phyloP scores from a whole-genome alignment of 179 eudicot genomes.

The Sideroxylon spinosum region DNA sequence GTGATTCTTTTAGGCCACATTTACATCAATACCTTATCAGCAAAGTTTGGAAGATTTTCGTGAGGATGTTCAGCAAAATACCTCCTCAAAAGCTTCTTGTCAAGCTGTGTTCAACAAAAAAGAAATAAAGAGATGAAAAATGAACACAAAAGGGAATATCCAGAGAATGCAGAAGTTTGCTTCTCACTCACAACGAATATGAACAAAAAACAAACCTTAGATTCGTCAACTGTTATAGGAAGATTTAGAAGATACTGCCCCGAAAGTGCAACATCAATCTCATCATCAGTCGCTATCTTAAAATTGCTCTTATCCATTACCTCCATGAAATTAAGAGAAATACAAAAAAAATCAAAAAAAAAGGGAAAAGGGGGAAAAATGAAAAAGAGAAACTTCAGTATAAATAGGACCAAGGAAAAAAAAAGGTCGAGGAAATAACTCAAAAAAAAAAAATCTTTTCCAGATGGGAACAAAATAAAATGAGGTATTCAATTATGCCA shows the following conservation, averaged over 20 bases:
- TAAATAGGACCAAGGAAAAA: neutral
- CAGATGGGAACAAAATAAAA: neutral
- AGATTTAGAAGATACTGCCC: constrained; percentile 61
- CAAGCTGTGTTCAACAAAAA: constrained; percentile 43
- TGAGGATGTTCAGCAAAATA: constrained; percentile 65
- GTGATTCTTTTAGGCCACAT: neutral
- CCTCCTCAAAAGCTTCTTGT: constrained; percentile 60
- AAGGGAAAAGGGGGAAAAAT: too few species aligned
- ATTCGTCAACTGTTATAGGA: constrained; percentile 59
- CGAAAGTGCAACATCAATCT: constrained; percentile 47
- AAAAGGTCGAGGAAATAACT: neutral
- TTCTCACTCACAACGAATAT: neutral
- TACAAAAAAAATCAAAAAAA: constrained; percentile 3
- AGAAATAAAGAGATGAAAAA: neutral
- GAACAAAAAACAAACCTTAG: constrained; percentile 34
- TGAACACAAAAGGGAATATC: neutral
- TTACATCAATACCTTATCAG: constrained; percentile 64
- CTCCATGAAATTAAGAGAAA: constrained; percentile 20
- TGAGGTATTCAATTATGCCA: neutral
- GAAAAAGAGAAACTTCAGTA: too few species aligned
- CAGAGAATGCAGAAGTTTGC: neutral
- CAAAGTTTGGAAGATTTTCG: constrained; percentile 71
- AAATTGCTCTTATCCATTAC: constrained; percentile 59
- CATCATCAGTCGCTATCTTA: constrained; percentile 45
- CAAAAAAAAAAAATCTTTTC: neutral